Base-by-base conservation (phyloP, 2,329 filamentous ascomycete species). In the Xylogone sp. region DNA sequence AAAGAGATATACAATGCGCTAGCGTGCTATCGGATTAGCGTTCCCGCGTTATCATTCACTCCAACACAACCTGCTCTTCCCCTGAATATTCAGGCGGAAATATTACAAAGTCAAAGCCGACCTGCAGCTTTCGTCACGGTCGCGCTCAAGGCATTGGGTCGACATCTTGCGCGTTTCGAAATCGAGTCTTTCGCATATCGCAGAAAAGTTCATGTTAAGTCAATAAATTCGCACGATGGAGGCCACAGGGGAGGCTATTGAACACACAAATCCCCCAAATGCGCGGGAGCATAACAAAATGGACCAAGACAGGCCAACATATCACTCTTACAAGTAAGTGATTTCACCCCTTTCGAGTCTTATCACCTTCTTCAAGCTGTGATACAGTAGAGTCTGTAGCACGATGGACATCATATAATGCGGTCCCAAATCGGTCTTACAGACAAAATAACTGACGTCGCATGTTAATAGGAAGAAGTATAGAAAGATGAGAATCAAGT, bases 391-490 rank as follows among this genome's bases (percentile, higher is more conserved):
- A n/a, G n/a, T 39, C 34, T 39, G 6, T 13, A 39, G 34, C 34
- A 39, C 10, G 34, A 39, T 13, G 27, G 27, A 31, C 27, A 31
- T 31, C 27, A 13, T 7, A 31, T 31, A 31, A 31, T 8, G 13
- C 13, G 27, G 8, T 7, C 27, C 13, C 27, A 8, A 7, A 8
- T 31, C 8, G 8, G 13, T 7, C 13, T 13, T 31, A 13, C 8
- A 39, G 34, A 86, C 69, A 86, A 13, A 34, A 21, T 21, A 44
- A 49, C 61, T 66, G 58, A 65, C 46, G 52, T 50, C 46, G 19
- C 82, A 65, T 87, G 83, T 43, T 87, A n/a, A 79, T 77, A 90
- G 89, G 80, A 96, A 96, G 74, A 99, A 99, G 76, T 99, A 95
- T 70, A 87, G 88, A 63, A 95, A 95, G 78, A 89, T 94, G 84